Evolutionary conservation across 2,329 filamentous ascomycete species (phyloP).

Genomic region (Pseudocercospora ulei): DNA sequence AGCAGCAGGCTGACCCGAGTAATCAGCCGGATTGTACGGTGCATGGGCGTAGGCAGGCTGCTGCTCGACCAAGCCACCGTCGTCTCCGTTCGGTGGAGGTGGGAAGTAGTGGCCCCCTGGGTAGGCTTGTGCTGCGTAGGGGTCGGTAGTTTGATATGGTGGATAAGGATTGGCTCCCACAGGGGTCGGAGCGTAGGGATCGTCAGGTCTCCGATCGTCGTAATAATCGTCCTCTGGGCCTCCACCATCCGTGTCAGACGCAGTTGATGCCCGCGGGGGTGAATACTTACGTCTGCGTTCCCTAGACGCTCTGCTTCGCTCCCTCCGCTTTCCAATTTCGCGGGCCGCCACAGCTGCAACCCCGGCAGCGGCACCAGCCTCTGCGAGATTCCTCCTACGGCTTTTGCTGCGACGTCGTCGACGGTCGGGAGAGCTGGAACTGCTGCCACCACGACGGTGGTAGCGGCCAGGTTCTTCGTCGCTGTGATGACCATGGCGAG

Average conservation of each 20-base stretch:
- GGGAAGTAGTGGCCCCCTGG: constrained; percentile 43
- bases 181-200: constrained; percentile 33
- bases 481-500: constrained; percentile 35
- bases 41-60: constrained; percentile 28
- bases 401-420: constrained; percentile 35
- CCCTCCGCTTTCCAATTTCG: constrained; percentile 48
- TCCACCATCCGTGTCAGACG: constrained; percentile 5
- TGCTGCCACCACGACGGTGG: constrained; percentile 37
- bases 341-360: constrained; percentile 50
- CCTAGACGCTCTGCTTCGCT: constrained; percentile 42
- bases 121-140: constrained; percentile 31
- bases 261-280: constrained; percentile 6
- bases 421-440: constrained; percentile 37
- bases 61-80: constrained; percentile 31
- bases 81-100: constrained; percentile 36
- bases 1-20: constrained; percentile 28
- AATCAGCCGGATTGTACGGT: constrained; percentile 42
- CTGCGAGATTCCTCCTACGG: constrained; percentile 45
- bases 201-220: constrained; percentile 21
- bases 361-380: constrained; percentile 49
- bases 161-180: constrained; percentile 30
- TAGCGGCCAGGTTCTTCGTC: constrained; percentile 38
- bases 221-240: constrained; percentile 21
- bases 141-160: constrained; percentile 29
- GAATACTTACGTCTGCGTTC: constrained; percentile 16